Evolutionary conservation across 306 rosid genomes (phyloP), one percentile per base, ranked within the genome.

Genomic region (Urtica urens): DNA sequence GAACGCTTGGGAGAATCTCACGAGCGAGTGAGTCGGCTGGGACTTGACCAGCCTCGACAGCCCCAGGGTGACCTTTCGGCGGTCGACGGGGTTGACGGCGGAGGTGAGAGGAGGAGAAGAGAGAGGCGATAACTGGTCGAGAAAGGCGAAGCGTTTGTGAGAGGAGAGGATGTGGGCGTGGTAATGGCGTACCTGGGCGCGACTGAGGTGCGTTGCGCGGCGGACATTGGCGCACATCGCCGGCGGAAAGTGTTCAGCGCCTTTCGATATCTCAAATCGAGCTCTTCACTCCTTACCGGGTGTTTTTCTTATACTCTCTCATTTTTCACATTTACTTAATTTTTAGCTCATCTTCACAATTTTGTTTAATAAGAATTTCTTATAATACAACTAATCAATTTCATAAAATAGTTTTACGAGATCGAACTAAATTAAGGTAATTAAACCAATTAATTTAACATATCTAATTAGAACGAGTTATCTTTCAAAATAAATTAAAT

Each of bases 61-160:
- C 12, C 81, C 81, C 1, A 76, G 57, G 2, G 62, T 56, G 3
- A 81, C 28, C 42, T 69, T 56, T 42, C 84, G 82, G n/a, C 75
- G 72, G 43, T 88, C 95, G 26, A 69, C 51, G 0, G 78, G 55
- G 51, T 41, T 81, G 27, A 78, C 43, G 43, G 56, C 46, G 65
- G 71, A 51, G 5, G 54, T 46, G 51, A 58, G 52, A 46, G 19
- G 43, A 18, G 79, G 40, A 39, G 48, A 6, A 13, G 49, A 37
- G 26, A 37, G 53, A n/a, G 93, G 93, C 7, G 75, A 67, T 58
- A 88, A 88, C 49, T 88, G 95, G 10, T 52, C 33, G 7, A 81
- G 31, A 47, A 72, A 78, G 58, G 70, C 62, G 25, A 38, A 69
- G 63, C 24, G 38, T 20, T 47, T 40, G 23, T 3, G 53, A 34